Evolutionary conservation across 2,329 filamentous ascomycete species (phyloP).

Genomic region (Ustilaginoidea virens): DNA sequence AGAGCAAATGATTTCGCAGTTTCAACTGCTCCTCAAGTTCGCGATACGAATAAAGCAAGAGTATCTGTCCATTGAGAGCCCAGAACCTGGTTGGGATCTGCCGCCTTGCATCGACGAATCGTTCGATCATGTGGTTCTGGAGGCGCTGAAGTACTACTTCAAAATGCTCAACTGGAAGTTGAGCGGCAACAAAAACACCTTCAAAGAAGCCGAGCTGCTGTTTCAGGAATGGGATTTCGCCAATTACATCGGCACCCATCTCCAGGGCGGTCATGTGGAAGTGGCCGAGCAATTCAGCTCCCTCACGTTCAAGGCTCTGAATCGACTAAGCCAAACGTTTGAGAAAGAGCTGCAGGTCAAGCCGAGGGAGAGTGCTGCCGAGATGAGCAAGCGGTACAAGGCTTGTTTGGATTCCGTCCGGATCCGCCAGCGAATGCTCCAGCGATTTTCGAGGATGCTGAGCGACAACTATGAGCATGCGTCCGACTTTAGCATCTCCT

Average conservation of each 20-base stretch:
- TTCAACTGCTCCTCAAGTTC: constrained; percentile 81
- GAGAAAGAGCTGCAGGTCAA: constrained; percentile 78
- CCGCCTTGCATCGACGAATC: constrained; percentile 94
- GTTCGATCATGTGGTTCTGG: constrained; percentile 81
- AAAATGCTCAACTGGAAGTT: constrained; percentile 98
- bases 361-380: constrained; percentile 65
- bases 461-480: constrained; percentile 93
- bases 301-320: constrained; percentile 82
- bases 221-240: constrained; percentile 98
- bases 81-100: constrained; percentile 86
- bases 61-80: constrained; percentile 68
- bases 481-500: constrained; percentile 81
- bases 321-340: constrained; percentile 77
- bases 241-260: constrained; percentile 77
- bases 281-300: constrained; percentile 96
- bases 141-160: constrained; percentile 95
- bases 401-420: constrained; percentile 89
- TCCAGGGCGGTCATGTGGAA: constrained; percentile 90
- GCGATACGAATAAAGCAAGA: constrained; percentile 87
- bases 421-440: constrained; percentile 88
- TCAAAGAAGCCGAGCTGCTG: constrained; percentile 94
- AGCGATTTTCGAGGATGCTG: constrained; percentile 82
- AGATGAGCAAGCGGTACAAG: constrained; percentile 97
- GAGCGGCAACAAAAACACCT: constrained; percentile 94
- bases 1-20: constrained; percentile 95